phyloP scores from a whole-genome alignment of 371 early-diverging fungal species.

The Apophysomyces ossiformis region DNA sequence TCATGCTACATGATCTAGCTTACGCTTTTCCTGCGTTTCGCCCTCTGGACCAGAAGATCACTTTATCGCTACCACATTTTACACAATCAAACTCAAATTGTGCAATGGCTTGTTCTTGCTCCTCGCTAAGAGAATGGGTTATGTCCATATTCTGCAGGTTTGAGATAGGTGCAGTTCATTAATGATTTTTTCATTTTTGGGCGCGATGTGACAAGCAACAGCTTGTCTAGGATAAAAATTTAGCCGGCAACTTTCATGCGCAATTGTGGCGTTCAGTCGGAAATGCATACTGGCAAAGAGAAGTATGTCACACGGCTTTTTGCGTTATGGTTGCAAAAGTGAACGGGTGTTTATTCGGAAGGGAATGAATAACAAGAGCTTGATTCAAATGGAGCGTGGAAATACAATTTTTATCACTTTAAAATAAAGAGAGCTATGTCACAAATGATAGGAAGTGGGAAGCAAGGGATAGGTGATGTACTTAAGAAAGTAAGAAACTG shows the following conservation, averaged over 20 bases:
- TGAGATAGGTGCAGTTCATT: not conserved
- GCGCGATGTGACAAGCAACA: not conserved
- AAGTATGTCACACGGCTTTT: too few relatives aligned
- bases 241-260: too few relatives aligned
- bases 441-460: not conserved
- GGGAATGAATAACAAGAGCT: not conserved
- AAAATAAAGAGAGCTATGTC: constrained; percentile 10
- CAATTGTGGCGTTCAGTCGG: too few relatives aligned
- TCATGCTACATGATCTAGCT: not conserved
- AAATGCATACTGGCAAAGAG: too few relatives aligned
- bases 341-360: too few relatives aligned
- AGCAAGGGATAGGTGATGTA: not conserved
- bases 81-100: constrained; percentile 1
- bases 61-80: not conserved
- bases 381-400: not conserved
- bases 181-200: not conserved
- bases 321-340: too few relatives aligned
- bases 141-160: not conserved
- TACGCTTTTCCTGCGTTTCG: constrained; percentile 6
- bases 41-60: not conserved
- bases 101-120: not conserved
- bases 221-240: too few relatives aligned
- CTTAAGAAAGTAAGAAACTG: constrained; percentile 79
- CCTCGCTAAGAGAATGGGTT: not conserved
- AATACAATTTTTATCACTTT: not conserved